Percentiles rank a stretch among this genome's conserved stretches.
Conservation (phyloP, 352 stramenopile species). For the Lagenidium sp. region DNA sequence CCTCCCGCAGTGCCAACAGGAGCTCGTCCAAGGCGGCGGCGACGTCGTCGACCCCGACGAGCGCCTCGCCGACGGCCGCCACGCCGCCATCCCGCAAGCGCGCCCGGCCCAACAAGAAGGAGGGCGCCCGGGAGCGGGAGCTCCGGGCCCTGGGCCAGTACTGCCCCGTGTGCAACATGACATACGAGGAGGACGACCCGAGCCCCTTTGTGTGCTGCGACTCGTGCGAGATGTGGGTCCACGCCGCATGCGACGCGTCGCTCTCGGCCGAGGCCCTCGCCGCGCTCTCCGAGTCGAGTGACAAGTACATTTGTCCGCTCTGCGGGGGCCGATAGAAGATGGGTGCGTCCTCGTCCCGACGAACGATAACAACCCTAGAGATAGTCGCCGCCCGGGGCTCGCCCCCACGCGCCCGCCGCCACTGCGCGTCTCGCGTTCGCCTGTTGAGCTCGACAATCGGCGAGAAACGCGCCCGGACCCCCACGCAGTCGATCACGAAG, state of each 20-base stretch:
- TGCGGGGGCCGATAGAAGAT: slow-evolving; percentile 36
- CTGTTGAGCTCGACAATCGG: too few species aligned
- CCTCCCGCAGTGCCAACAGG: neutral
- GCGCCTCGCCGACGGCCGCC: slow-evolving; percentile 6
- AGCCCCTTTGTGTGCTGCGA: slow-evolving; percentile 85
- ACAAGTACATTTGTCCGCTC: slow-evolving; percentile 83
- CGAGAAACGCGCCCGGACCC: too few species aligned
- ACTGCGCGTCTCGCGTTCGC: neutral
- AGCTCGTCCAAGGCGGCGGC: slow-evolving; percentile 4
- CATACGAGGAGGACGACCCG: slow-evolving; percentile 81
- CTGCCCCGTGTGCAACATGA: slow-evolving; percentile 78
- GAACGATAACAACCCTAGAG: too few species aligned
- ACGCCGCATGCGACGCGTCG: slow-evolving; percentile 57
- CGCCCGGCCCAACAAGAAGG: slow-evolving; percentile 38
- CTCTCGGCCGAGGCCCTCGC: slow-evolving; percentile 63
- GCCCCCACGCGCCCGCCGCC: neutral
- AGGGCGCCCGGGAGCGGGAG: slow-evolving; percentile 61
- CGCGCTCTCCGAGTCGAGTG: slow-evolving; percentile 50
- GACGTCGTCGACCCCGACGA: slow-evolving; percentile 3
- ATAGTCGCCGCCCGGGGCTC: neutral
- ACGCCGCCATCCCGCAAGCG: slow-evolving; percentile 30
- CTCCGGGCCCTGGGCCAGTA: slow-evolving; percentile 75
- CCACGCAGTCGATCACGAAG: too few species aligned
- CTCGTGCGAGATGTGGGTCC: slow-evolving; percentile 84
- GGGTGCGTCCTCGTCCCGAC: too few species aligned